phyloP scores from a whole-genome alignment of 148 eudicot genomes.

The Dysphania ambrosioides region DNA sequence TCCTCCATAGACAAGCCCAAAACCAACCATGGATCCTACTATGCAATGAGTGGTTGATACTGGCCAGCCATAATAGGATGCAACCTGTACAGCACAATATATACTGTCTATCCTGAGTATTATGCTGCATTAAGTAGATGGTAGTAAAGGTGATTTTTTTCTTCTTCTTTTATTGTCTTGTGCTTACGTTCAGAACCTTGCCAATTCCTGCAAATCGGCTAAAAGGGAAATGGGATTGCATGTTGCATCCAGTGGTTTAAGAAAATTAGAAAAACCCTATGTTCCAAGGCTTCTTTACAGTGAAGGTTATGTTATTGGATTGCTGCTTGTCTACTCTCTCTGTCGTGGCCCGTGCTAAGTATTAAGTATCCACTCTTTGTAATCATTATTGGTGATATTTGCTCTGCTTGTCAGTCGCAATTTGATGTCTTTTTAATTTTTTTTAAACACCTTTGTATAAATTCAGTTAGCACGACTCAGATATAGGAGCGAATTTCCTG shows the following conservation, averaged over 20 bases:
- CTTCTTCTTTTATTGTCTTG: background rate
- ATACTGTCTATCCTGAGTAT: conserved; percentile 1
- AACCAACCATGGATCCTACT: conserved; percentile 97
- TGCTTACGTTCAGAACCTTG: background rate
- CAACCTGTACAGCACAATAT: conserved; percentile 52
- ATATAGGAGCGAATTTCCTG: background rate
- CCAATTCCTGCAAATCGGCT: background rate
- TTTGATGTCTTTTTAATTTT: background rate
- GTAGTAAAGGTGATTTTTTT: background rate
- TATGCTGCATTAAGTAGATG: background rate
- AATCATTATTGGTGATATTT: background rate
- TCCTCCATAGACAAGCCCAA: conserved; percentile 92
- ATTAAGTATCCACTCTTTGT: background rate
- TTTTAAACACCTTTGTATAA: background rate
- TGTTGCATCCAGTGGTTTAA: background rate
- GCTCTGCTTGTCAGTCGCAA: background rate
- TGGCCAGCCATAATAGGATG: conserved; percentile 92
- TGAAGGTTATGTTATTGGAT: background rate
- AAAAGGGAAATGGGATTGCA: background rate
- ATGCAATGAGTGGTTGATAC: conserved; percentile 99
- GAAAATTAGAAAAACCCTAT: background rate
- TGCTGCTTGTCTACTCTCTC: background rate
- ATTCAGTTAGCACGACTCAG: background rate
- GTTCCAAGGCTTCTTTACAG: background rate
- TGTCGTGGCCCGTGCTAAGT: background rate